phyloP scores from a whole-genome alignment of 2,329 filamentous ascomycete genomes.

The Lecanicillium sp. region DNA sequence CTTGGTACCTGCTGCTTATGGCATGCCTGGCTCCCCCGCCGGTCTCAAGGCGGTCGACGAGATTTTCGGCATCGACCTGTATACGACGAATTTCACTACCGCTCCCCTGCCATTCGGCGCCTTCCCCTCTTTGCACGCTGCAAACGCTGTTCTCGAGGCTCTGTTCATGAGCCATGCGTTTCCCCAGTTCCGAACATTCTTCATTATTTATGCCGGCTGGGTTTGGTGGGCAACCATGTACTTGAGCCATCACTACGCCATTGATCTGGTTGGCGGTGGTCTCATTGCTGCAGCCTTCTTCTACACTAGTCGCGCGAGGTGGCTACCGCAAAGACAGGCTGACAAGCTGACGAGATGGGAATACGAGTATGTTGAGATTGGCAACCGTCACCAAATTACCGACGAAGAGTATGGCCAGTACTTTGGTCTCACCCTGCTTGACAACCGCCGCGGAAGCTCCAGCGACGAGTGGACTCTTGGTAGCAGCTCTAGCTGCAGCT shows the following conservation, averaged over 20 bases:
- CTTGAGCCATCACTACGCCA: constrained; percentile 91
- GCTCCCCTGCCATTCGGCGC: constrained; percentile 91
- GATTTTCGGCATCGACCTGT: constrained; percentile 85
- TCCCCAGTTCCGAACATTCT: constrained; percentile 70
- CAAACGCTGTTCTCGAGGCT: constrained; percentile 79
- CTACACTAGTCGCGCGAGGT: constrained; percentile 72
- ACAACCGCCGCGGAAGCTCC: constrained; percentile 37
- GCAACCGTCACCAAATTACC: constrained; percentile 43
- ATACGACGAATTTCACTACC: constrained; percentile 84
- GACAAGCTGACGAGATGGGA: constrained; percentile 90
- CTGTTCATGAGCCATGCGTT: constrained; percentile 92
- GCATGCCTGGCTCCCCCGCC: constrained; percentile 81
- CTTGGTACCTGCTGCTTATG: constrained; percentile 83
- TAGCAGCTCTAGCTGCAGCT: constrained; percentile 61
- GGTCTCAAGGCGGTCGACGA: constrained; percentile 82
- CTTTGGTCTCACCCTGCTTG: constrained; percentile 38
- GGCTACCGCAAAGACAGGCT: constrained; percentile 70
- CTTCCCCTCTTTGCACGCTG: constrained; percentile 88
- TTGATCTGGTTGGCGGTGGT: constrained; percentile 82
- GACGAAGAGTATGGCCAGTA: constrained; percentile 41
- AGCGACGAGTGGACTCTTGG: constrained; percentile 88
- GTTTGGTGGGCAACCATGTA: constrained; percentile 99
- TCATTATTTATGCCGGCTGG: constrained; percentile 81
- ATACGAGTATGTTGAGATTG: constrained; percentile 86
- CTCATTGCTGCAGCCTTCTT: constrained; percentile 70